Evolutionary conservation across 2,329 filamentous ascomycete genomes (phyloP).

Genomic region (Diaporthe ilicicola): DNA sequence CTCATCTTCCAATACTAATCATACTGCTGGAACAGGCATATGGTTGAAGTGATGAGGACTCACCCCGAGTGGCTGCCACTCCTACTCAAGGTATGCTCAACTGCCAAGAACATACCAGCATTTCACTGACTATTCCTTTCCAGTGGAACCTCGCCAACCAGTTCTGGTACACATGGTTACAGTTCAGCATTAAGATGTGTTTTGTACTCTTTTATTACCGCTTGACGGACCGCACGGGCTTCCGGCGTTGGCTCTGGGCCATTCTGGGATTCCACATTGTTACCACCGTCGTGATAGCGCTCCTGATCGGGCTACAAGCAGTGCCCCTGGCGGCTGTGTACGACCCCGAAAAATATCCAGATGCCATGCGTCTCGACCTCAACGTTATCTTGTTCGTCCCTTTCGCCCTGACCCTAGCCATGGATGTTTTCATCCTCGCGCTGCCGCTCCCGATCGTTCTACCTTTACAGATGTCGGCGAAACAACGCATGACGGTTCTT

Average conservation of each 20-base stretch:
- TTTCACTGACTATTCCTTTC: not conserved
- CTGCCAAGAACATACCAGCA: not conserved
- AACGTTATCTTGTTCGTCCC: not conserved
- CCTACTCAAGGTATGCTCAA: not conserved
- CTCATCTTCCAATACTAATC: not conserved
- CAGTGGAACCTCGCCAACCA: conserved; percentile 43
- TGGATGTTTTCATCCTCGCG: conserved; percentile 37
- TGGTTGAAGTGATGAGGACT: not conserved
- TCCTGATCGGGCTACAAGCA: conserved; percentile 41
- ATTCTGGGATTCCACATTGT: conserved; percentile 40
- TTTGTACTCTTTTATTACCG: conserved; percentile 47
- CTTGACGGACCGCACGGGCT: conserved; percentile 37
- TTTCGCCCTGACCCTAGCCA: not conserved
- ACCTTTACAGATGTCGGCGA: conserved; percentile 50
- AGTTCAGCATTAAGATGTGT: conserved; percentile 44
- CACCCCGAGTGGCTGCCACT: not conserved
- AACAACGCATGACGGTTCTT: conserved; percentile 35
- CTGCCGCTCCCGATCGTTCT: conserved; percentile 51
- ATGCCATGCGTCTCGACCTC: not conserved
- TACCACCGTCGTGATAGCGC: conserved; percentile 40
- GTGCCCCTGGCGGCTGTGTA: not conserved
- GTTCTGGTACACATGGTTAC: conserved; percentile 42
- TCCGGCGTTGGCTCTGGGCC: conserved; percentile 38
- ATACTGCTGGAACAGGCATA: not conserved
- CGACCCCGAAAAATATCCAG: not conserved